Evolutionary conservation across 2,329 filamentous ascomycete species (phyloP), one percentile per base, ranked within the genome.

Genomic region (Penicillium psychrosexuale): DNA sequence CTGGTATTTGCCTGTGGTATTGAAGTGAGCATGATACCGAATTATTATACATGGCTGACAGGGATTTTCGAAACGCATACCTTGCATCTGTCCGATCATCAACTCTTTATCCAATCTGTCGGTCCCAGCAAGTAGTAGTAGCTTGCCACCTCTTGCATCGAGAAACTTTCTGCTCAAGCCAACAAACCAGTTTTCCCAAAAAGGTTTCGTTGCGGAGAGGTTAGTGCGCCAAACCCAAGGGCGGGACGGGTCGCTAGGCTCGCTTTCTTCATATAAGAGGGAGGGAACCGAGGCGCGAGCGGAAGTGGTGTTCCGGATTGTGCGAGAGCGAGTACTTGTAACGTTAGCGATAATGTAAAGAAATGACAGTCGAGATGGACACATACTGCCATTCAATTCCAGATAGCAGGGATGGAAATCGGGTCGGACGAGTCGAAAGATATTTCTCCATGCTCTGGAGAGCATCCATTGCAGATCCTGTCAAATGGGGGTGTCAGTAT

Each of bases 41-140:
- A 42, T 50, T 8, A 30, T 54, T 30, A 8, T 34, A 38, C 11
- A 42, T n/a, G 15, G 33, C 8, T 17, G 15, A 12, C 8, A 11
- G 3, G 28, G 36, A n/a, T n/a, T 55, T 30, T 22, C 8, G 24
- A 19, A 17, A 15, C 11, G 68, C 73, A 64, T 77, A 89, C 90
- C 92, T 79, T 97, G 92, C 92, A 97, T 97, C 75, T 97, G 92
- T 15, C 92, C 92, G 71, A 97, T 96, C 72, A 90, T 96, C 67
- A 97, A 76, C 68, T 96, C 92, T 61, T 90, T 96, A 70, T 97
- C 92, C 54, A 97, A 73, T 46, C 92, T 81, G 75, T 97, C 93
- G 11, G 92, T 96, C 17, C 92, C 92, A 3, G 92, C 93, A 31
- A 97, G 81, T 48, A 97, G 75, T 47, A 97, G 76, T 57, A 96